Percentiles rank a stretch among this genome's conserved stretches.
Evolutionary conservation across 306 rosid species (phyloP).

Genomic region (Castanea sativa): DNA sequence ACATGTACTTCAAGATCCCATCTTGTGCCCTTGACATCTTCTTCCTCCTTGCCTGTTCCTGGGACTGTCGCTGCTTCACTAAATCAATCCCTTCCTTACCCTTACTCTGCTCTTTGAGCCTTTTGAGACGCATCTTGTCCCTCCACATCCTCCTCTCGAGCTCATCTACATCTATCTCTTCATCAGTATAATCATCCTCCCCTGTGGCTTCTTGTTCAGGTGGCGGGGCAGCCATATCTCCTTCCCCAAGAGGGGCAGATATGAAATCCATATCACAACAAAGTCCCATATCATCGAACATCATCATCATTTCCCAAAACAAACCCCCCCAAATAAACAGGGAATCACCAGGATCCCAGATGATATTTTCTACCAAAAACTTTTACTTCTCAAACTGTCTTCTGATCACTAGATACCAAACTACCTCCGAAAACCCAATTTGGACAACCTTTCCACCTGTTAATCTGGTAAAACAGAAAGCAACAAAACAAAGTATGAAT

Average conservation of each 20-base stretch:
- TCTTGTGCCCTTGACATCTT: slow-evolving; percentile 94
- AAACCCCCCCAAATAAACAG: neutral
- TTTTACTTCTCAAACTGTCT: neutral
- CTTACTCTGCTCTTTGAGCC: slow-evolving; percentile 58
- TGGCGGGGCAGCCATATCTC: slow-evolving; percentile 39
- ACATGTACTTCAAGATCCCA: slow-evolving; percentile 80
- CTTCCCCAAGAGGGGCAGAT: slow-evolving; percentile 46
- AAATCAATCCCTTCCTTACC: slow-evolving; percentile 57
- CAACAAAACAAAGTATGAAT: neutral
- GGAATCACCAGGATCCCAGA: neutral
- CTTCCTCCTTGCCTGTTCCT: slow-evolving; percentile 84
- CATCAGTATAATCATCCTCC: slow-evolving; percentile 65
- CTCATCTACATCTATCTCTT: slow-evolving; percentile 63
- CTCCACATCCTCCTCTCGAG: slow-evolving; percentile 85
- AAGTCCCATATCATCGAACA: slow-evolving; percentile 59
- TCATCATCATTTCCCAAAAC: slow-evolving; percentile 46
- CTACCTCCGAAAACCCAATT: neutral
- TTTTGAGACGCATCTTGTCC: slow-evolving; percentile 55
- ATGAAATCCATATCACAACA: slow-evolving; percentile 60
- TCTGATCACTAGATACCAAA: neutral
- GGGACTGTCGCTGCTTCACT: slow-evolving; percentile 66
- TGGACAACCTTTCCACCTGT: neutral
- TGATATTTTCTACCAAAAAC: neutral
- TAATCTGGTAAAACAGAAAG: neutral
- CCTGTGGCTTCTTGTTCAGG: slow-evolving; percentile 42